phyloP scores from a whole-genome alignment of 805 yeast species.

The Candida fluviatilis region DNA sequence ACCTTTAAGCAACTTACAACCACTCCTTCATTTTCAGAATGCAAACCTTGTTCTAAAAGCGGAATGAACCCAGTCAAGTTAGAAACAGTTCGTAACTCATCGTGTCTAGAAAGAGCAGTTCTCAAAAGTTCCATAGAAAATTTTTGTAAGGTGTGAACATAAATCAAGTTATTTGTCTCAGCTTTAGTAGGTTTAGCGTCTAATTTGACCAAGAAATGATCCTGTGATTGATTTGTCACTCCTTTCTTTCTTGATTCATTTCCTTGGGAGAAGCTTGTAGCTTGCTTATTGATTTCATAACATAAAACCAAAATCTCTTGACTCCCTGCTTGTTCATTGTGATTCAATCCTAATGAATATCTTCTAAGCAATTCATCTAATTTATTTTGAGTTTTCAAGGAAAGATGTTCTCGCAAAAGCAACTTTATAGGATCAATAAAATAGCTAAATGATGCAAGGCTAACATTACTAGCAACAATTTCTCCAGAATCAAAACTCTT shows the following conservation, averaged over 20 bases:
- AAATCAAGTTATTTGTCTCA: constrained; percentile 52
- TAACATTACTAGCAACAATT: constrained; percentile 61
- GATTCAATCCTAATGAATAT: constrained; percentile 72
- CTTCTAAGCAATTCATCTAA: constrained; percentile 76
- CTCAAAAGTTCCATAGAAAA: constrained; percentile 75
- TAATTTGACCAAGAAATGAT: constrained; percentile 72
- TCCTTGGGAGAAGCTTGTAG: constrained; percentile 25
- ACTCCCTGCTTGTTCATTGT: constrained; percentile 55
- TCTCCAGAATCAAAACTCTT: constrained; percentile 88
- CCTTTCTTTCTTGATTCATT: constrained; percentile 8
- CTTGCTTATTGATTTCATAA: constrained; percentile 62
- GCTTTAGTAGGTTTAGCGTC: constrained; percentile 54
- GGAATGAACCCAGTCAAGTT: constrained; percentile 76
- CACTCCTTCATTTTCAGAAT: constrained; percentile 74
- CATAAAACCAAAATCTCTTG: constrained; percentile 65
- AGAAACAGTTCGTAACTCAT: constrained; percentile 51
- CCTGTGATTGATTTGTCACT: constrained; percentile 28
- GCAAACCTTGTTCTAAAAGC: constrained; percentile 54
- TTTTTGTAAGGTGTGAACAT: constrained; percentile 60
- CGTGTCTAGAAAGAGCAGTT: constrained; percentile 63
- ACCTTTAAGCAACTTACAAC: constrained; percentile 63
- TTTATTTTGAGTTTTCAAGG: constrained; percentile 65
- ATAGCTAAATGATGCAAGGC: constrained; percentile 50
- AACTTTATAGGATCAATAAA: constrained; percentile 68
- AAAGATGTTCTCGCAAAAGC: constrained; percentile 57